Conservation (phyloP, 805 yeast species). For the Helenozyma rhizophorensis region DNA sequence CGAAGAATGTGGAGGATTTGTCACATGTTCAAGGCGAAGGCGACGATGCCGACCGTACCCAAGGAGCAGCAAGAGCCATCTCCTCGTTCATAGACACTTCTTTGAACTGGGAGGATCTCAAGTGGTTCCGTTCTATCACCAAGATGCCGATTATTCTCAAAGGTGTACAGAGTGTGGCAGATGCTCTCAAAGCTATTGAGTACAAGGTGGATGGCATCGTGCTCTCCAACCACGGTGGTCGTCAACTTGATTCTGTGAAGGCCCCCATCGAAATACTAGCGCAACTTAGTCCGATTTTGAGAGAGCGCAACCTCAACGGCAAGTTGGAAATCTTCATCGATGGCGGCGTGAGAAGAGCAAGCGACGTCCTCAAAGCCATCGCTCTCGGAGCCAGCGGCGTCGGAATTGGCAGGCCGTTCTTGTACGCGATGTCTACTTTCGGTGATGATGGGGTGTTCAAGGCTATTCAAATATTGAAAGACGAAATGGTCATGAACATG, state of each 20-base stretch:
- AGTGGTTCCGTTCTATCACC: conserved; percentile 38
- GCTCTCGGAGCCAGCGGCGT: conserved; percentile 74
- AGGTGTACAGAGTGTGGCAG: conserved; percentile 67
- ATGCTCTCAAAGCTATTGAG: conserved; percentile 54
- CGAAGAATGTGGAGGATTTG: conserved; percentile 34
- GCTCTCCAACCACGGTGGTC: conserved; percentile 72
- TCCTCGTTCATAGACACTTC: conserved; percentile 66
- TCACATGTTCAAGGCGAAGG: conserved; percentile 34
- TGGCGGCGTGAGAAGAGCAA: conserved; percentile 75
- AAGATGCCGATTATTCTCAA: conserved; percentile 52
- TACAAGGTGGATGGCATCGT: conserved; percentile 60
- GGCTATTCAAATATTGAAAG: conserved; percentile 58
- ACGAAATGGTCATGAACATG: conserved; percentile 63
- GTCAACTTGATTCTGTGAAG: conserved; percentile 60
- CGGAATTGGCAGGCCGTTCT: conserved; percentile 72
- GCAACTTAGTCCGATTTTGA: conserved; percentile 46
- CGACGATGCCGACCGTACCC: conserved; percentile 53
- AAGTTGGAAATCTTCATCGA: conserved; percentile 64
- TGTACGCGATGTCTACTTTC: conserved; percentile 75
- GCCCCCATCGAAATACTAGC: conserved; percentile 61
- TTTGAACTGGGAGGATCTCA: conserved; percentile 35
- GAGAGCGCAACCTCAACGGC: conserved; percentile 36
- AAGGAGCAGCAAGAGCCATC: conserved; percentile 78
- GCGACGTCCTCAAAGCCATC: conserved; percentile 72
- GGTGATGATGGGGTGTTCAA: conserved; percentile 70